Conservation (phyloP, 768 basidiomycete genomes). For the Pisolithus microcarpus region DNA sequence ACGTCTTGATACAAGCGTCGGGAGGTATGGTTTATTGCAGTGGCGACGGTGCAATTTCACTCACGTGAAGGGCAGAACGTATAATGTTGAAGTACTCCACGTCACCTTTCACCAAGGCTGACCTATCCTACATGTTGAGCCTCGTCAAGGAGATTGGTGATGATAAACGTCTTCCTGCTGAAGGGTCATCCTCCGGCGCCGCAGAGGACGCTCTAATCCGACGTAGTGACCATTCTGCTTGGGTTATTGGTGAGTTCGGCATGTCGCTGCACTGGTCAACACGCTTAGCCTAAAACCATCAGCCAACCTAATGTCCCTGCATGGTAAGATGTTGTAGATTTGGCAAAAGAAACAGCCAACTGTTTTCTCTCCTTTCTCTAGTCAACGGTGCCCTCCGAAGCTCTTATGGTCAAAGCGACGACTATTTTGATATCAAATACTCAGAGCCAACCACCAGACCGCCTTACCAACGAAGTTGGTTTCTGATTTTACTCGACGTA, state of each 20-base stretch:
- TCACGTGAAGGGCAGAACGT: conserved; percentile 13
- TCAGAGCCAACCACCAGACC: conserved; percentile 1
- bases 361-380: background rate
- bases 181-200: background rate
- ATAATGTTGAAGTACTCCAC: conserved; percentile 28
- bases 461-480: conserved; percentile 14
- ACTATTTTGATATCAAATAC: conserved; percentile 25
- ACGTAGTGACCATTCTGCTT: conserved; percentile 12
- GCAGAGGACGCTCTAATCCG: conserved; percentile 6
- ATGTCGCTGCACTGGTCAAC: background rate
- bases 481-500: conserved; percentile 16
- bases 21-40: conserved; percentile 12
- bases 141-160: conserved; percentile 24
- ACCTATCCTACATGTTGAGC: conserved; percentile 20
- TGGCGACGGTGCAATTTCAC: background rate
- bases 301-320: conserved; percentile 26
- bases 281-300: background rate
- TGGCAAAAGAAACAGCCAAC: too few relatives aligned
- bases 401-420: conserved; percentile 26
- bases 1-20: conserved; percentile 21
- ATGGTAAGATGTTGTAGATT: conserved; percentile 14
- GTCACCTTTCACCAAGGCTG: conserved; percentile 19
- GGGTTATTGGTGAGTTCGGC: conserved; percentile 18
- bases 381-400: conserved; percentile 22
- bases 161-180: background rate